Conservation (phyloP, 140 eudicot species). For the Bidens hawaiensis region DNA sequence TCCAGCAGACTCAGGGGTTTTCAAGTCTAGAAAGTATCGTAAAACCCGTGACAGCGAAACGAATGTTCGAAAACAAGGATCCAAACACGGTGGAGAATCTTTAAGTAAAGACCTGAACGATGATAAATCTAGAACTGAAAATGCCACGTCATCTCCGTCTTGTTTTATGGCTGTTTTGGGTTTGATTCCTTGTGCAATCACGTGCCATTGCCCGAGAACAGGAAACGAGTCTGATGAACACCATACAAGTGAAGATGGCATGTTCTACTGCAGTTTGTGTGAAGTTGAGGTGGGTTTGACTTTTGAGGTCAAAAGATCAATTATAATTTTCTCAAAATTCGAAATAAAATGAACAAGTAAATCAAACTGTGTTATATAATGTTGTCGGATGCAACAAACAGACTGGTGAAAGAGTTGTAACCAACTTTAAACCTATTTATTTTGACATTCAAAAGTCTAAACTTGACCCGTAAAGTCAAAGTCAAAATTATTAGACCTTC, state of each 20-base stretch:
- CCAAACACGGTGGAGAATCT: constrained; percentile 50
- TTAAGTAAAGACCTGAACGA: constrained; percentile 32
- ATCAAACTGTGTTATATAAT: background rate
- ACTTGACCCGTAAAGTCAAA: constrained; percentile 3
- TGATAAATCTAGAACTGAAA: constrained; percentile 34
- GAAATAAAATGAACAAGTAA: constrained; percentile 1
- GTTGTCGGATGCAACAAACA: background rate
- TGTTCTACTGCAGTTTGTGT: constrained; percentile 94
- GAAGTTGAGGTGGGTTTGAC: constrained; percentile 85
- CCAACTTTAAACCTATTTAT: background rate
- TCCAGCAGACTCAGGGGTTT: constrained; percentile 97
- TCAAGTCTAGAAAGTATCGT: constrained; percentile 75
- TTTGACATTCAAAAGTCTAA: background rate
- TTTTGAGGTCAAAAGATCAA: background rate
- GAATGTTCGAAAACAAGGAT: constrained; percentile 27
- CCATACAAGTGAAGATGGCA: constrained; percentile 89
- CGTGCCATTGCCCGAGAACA: constrained; percentile 44
- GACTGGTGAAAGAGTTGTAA: background rate
- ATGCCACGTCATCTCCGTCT: constrained; percentile 19
- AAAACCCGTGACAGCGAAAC: constrained; percentile 38
- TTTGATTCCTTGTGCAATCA: constrained; percentile 58
- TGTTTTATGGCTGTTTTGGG: constrained; percentile 40
- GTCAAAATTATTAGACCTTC: background rate
- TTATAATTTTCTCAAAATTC: constrained; percentile 2
- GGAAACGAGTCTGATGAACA: constrained; percentile 58